Evolutionary conservation across 2,329 filamentous ascomycete genomes (phyloP).

Genomic region (Monilinia aucupariae): DNA sequence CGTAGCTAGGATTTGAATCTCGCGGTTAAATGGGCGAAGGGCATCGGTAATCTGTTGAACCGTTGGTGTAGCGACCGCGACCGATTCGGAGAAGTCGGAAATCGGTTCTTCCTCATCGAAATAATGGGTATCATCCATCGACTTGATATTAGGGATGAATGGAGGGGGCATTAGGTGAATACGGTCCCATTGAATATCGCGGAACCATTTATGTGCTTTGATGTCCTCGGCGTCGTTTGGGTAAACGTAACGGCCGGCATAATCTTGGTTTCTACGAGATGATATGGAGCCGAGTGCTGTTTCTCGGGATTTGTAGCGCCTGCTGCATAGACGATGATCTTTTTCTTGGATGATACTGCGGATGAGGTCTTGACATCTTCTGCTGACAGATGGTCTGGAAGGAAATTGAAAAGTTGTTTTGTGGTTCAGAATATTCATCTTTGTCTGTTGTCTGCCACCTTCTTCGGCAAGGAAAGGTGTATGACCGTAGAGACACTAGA

Average conservation of each 20-base stretch:
- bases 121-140: slow-evolving; percentile 73
- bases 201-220: slow-evolving; percentile 83
- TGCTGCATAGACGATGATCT: slow-evolving; percentile 69
- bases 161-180: slow-evolving; percentile 68
- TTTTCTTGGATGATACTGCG: slow-evolving; percentile 66
- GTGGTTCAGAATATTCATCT: slow-evolving; percentile 77
- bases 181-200: slow-evolving; percentile 68
- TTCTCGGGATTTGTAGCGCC: slow-evolving; percentile 67
- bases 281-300: slow-evolving; percentile 14
- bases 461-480: slow-evolving; percentile 85
- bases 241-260: slow-evolving; percentile 63
- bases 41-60: slow-evolving; percentile 31
- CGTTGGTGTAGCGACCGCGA: slow-evolving; percentile 19
- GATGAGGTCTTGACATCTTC: slow-evolving; percentile 73
- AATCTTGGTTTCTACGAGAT: slow-evolving; percentile 33
- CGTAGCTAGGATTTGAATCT: slow-evolving; percentile 34
- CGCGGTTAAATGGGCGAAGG: slow-evolving; percentile 33
- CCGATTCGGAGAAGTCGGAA: slow-evolving; percentile 53
- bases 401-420: slow-evolving; percentile 67
- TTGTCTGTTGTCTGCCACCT: slow-evolving; percentile 68
- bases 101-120: slow-evolving; percentile 80
- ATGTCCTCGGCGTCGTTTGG: slow-evolving; percentile 83
- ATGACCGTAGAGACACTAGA: slow-evolving; percentile 75
- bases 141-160: slow-evolving; percentile 68
- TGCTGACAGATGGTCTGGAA: slow-evolving; percentile 56